phyloP scores from a whole-genome alignment of 352 stramenopile species.

The Phytophthora foliorum region DNA sequence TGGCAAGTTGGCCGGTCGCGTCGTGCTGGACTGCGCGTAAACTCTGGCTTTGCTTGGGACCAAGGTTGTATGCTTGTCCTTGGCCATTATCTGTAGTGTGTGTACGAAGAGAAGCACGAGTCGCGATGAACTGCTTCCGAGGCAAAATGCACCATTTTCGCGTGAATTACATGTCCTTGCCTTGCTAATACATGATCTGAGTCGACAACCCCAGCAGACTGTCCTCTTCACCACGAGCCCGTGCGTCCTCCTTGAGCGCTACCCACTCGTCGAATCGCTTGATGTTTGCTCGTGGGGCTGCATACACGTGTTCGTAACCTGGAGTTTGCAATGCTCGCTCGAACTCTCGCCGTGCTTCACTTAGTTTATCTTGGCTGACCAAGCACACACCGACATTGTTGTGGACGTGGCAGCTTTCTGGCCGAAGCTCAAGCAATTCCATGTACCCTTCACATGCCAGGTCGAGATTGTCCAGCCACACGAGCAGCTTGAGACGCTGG shows the following conservation, averaged over 20 bases:
- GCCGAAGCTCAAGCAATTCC: constrained; percentile 23
- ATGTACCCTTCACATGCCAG: constrained; percentile 35
- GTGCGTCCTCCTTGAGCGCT: constrained; percentile 10
- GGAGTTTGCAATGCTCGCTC: constrained; percentile 24
- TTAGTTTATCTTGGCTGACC: constrained; percentile 12
- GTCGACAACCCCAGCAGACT: constrained; percentile 11
- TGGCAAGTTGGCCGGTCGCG: constrained; percentile 50
- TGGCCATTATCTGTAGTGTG: background rate
- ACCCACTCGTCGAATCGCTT: constrained; percentile 21
- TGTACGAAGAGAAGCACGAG: background rate
- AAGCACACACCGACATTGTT: constrained; percentile 49
- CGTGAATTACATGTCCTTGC: background rate
- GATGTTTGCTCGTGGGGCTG: constrained; percentile 18
- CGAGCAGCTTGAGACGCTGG: constrained; percentile 28
- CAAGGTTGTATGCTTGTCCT: background rate
- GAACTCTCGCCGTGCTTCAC: constrained; percentile 32
- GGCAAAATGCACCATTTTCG: background rate
- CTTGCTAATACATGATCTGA: constrained; percentile 31
- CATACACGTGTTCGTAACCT: constrained; percentile 29
- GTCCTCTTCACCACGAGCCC: constrained; percentile 16
- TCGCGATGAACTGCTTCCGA: background rate
- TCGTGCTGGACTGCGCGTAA: constrained; percentile 21
- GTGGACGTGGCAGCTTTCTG: constrained; percentile 31
- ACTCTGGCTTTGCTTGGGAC: background rate
- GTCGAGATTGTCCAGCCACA: constrained; percentile 19